These are phyloP conservation scores for Hemileccinum rubropunctum DNA, from an alignment of 768 basidiomycete genomes.

Conservation along the genomic window DNA sequence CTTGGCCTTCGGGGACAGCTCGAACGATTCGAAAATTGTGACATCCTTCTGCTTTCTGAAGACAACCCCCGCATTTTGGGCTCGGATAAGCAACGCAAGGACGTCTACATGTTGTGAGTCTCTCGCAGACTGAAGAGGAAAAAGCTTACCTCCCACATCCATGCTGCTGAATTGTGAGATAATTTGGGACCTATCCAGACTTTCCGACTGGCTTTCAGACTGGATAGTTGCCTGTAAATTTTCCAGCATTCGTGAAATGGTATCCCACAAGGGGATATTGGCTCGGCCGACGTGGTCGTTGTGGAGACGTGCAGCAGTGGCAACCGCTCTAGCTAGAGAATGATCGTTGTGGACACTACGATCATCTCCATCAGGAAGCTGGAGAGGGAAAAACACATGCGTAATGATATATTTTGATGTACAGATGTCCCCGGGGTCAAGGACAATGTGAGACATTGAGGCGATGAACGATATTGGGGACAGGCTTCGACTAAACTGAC, in stretches of 20 bases:
- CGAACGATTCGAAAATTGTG: slow-evolving; percentile 43
- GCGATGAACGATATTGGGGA: neutral
- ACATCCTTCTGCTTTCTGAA: slow-evolving; percentile 23
- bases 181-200: slow-evolving; percentile 5
- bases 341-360: slow-evolving; percentile 19
- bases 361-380: slow-evolving; percentile 36
- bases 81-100: slow-evolving; percentile 35
- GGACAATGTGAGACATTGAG: neutral
- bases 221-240: slow-evolving; percentile 7
- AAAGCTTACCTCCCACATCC: slow-evolving; percentile 14
- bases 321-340: slow-evolving; percentile 22
- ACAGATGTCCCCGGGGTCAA: neutral
- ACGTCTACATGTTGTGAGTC: slow-evolving; percentile 27
- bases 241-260: slow-evolving; percentile 27
- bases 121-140: neutral
- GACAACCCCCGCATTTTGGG: slow-evolving; percentile 47
- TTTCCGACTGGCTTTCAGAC: neutral
- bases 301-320: slow-evolving; percentile 21
- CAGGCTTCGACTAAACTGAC: too few species aligned
- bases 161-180: slow-evolving; percentile 6
- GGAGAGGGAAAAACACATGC: slow-evolving; percentile 41
- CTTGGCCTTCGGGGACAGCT: slow-evolving; percentile 34
- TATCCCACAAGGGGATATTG: slow-evolving; percentile 25
- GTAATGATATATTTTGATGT: slow-evolving; percentile 30
- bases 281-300: neutral